phyloP scores from a whole-genome alignment of 345 rosid species.

The Isatis tinctoria region DNA sequence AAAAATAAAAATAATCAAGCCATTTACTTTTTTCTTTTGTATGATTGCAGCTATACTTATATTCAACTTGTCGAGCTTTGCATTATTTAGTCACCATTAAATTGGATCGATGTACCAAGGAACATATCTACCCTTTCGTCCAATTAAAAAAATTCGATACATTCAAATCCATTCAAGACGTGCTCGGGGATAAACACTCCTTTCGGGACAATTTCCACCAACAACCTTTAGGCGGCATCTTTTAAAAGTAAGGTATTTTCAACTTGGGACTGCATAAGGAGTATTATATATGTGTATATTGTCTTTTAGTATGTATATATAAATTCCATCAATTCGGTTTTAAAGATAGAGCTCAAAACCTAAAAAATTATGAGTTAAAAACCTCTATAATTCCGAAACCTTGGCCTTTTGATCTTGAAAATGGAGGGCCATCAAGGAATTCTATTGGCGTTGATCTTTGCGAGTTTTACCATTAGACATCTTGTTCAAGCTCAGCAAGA shows the following conservation, averaged over 20 bases:
- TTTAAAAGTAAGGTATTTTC: background rate
- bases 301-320: background rate
- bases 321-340: background rate
- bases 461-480: background rate
- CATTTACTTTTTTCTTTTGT: too few relatives aligned
- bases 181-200: background rate
- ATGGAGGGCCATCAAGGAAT: background rate
- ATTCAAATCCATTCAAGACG: background rate
- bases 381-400: background rate
- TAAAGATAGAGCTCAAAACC: background rate
- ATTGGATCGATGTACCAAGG: too few relatives aligned
- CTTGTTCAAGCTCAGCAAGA: background rate
- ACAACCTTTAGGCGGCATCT: background rate
- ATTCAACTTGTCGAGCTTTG: too few relatives aligned
- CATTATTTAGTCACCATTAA: too few relatives aligned
- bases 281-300: too few relatives aligned
- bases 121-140: background rate
- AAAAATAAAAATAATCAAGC: too few relatives aligned
- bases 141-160: too few relatives aligned
- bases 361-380: background rate
- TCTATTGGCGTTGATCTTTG: background rate
- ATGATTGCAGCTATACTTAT: too few relatives aligned
- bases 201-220: background rate
- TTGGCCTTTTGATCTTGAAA: background rate
- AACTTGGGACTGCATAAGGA: background rate